A percentile compares a stretch with the other conserved stretches of the same genome.
Conservation (phyloP, 768 basidiomycete genomes). For the Pulveroboletus sp. region DNA sequence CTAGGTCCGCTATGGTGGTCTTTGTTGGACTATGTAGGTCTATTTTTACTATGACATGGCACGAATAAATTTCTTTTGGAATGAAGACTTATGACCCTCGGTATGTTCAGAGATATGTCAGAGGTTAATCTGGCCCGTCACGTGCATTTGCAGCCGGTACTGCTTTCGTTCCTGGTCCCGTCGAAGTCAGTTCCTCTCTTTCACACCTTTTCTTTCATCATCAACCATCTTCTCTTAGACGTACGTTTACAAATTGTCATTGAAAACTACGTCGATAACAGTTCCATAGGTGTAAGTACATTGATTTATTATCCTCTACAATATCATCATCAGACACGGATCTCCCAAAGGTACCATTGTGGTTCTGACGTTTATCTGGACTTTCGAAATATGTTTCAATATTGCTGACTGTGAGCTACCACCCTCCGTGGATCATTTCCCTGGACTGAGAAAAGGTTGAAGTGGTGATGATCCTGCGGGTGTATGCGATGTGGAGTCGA, state of each 20-base stretch:
- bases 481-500: not conserved
- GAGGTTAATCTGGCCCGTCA: not conserved
- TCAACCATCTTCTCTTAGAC: not conserved
- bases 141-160: not conserved
- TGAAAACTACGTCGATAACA: not conserved
- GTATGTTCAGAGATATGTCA: not conserved
- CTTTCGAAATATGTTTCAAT: not conserved
- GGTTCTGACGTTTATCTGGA: not conserved
- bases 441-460: not conserved
- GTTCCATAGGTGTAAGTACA: not conserved
- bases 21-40: not conserved
- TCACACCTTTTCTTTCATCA: not conserved
- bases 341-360: not conserved
- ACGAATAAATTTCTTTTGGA: no score
- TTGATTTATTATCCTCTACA: not conserved
- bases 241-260: not conserved
- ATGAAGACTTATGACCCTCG: not conserved
- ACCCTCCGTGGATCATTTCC: not conserved
- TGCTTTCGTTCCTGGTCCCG: not conserved
- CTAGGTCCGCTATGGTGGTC: not conserved
- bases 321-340: not conserved
- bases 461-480: slow-evolving; percentile 1
- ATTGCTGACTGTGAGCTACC: not conserved
- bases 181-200: not conserved
- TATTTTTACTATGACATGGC: no score